A percentile compares a stretch with the other conserved stretches of the same genome.
phyloP scores from a whole-genome alignment of 768 basidiomycete genomes.

The Pleurotus sapidus region DNA sequence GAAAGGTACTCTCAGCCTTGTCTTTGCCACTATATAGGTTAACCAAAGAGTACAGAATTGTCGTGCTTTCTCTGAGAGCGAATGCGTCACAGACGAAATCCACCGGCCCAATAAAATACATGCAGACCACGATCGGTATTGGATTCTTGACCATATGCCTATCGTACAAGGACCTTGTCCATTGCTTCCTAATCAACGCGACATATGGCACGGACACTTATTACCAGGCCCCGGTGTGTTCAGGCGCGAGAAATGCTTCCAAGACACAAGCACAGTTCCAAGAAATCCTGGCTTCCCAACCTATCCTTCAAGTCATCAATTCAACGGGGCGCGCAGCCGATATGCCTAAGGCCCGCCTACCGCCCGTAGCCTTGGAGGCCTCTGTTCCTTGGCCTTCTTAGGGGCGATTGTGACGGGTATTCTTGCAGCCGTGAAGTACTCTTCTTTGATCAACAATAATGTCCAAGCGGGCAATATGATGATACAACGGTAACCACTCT shows the following conservation, averaged over 20 bases:
- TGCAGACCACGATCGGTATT: conserved; percentile 27
- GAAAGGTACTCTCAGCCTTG: conserved; percentile 29
- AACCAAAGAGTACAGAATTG: conserved; percentile 17
- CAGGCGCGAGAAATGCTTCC: conserved; percentile 16
- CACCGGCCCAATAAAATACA: conserved; percentile 13
- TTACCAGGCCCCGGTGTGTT: conserved; percentile 20
- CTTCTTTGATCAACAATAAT: conserved; percentile 14
- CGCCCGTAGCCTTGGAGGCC: conserved; percentile 24
- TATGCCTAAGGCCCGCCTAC: conserved; percentile 22
- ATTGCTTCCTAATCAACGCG: conserved; percentile 37
- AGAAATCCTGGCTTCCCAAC: conserved; percentile 13
- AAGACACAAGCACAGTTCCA: not conserved
- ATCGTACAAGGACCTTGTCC: conserved; percentile 31
- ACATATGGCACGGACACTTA: conserved; percentile 30
- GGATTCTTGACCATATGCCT: conserved; percentile 32
- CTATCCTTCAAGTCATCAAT: conserved; percentile 19
- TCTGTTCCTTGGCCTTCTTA: conserved; percentile 24
- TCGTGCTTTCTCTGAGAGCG: conserved; percentile 30
- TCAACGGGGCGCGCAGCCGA: conserved; percentile 14
- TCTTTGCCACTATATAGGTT: not conserved
- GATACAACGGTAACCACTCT: conserved; percentile 16
- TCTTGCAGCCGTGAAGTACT: conserved; percentile 24
- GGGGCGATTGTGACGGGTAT: conserved; percentile 27
- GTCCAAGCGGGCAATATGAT: conserved; percentile 12
- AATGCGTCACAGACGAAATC: conserved; percentile 9